These are phyloP conservation scores for Trichoderma sp. DNA, from an alignment of 2,329 filamentous ascomycete species.

Conservation along the genomic window DNA sequence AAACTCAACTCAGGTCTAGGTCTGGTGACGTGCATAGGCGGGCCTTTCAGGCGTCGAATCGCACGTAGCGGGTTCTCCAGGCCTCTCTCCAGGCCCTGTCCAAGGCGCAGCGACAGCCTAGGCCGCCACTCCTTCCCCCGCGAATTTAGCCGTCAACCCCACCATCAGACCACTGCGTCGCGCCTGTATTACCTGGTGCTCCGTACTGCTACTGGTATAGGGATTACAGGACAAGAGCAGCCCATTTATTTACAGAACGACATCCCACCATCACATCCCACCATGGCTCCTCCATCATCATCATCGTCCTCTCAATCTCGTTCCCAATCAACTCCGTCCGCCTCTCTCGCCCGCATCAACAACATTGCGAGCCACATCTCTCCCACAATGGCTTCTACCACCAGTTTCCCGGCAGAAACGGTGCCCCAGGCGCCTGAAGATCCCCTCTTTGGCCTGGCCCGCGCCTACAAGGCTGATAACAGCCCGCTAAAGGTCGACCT, in stretches of 20 bases:
- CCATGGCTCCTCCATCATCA: constrained; percentile 34
- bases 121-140: not conserved
- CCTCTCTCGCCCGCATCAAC: constrained; percentile 56
- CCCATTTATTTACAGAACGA: not conserved
- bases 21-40: constrained; percentile 14
- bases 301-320: constrained; percentile 22
- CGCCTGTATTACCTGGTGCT: not conserved
- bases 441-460: constrained; percentile 89
- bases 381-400: constrained; percentile 50
- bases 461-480: constrained; percentile 79
- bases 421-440: constrained; percentile 94
- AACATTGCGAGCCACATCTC: constrained; percentile 72
- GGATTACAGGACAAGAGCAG: not conserved
- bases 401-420: constrained; percentile 72
- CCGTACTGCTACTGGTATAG: not conserved
- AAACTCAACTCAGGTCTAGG: not conserved
- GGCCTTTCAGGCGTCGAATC: not conserved
- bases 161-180: constrained; percentile 18
- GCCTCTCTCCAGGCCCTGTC: not conserved
- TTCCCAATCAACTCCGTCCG: constrained; percentile 40
- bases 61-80: constrained; percentile 2
- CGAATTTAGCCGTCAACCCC: constrained; percentile 19
- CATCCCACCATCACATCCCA: constrained; percentile 22
- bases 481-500: constrained; percentile 85
- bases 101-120: not conserved